These are phyloP conservation scores for Suillus luteus DNA, from an alignment of 768 basidiomycete genomes.

Conservation along the genomic window DNA sequence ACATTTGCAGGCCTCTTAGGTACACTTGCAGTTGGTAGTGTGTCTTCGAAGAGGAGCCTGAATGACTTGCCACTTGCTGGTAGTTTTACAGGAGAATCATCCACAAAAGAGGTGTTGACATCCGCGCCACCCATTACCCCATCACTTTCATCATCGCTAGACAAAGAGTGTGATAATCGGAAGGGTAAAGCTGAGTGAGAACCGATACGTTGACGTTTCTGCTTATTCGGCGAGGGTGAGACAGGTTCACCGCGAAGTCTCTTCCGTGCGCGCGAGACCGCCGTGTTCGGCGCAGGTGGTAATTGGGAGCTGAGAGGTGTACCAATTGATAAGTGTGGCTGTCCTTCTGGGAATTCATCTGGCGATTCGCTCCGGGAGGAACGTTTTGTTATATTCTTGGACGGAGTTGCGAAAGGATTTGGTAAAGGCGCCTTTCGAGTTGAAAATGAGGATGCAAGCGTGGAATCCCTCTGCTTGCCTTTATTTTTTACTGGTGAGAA, in stretches of 20 bases:
- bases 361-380: slow-evolving; percentile 35
- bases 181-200: slow-evolving; percentile 44
- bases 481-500: slow-evolving; percentile 79
- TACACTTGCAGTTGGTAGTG: slow-evolving; percentile 27
- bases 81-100: slow-evolving; percentile 71
- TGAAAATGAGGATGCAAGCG: slow-evolving; percentile 23
- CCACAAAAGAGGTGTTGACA: slow-evolving; percentile 54
- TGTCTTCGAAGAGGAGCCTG: slow-evolving; percentile 66
- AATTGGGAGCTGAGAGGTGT: slow-evolving; percentile 22
- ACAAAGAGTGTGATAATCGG: slow-evolving; percentile 32
- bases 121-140: slow-evolving; percentile 29
- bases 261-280: slow-evolving; percentile 73
- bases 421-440: slow-evolving; percentile 20
- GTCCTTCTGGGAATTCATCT: slow-evolving; percentile 44
- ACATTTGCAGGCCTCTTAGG: slow-evolving; percentile 17
- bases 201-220: slow-evolving; percentile 63
- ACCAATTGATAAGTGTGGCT: slow-evolving; percentile 22
- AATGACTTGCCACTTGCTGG: slow-evolving; percentile 60
- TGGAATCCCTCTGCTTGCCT: slow-evolving; percentile 41
- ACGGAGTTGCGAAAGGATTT: slow-evolving; percentile 51
- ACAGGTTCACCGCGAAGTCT: slow-evolving; percentile 82
- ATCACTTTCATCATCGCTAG: slow-evolving; percentile 40
- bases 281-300: slow-evolving; percentile 34
- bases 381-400: slow-evolving; percentile 35
- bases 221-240: slow-evolving; percentile 79